A percentile compares a stretch with the other conserved stretches of the same genome.
phyloP scores from a whole-genome alignment of 2,329 filamentous ascomycete species.

The Scolecobasidium constrictum region DNA sequence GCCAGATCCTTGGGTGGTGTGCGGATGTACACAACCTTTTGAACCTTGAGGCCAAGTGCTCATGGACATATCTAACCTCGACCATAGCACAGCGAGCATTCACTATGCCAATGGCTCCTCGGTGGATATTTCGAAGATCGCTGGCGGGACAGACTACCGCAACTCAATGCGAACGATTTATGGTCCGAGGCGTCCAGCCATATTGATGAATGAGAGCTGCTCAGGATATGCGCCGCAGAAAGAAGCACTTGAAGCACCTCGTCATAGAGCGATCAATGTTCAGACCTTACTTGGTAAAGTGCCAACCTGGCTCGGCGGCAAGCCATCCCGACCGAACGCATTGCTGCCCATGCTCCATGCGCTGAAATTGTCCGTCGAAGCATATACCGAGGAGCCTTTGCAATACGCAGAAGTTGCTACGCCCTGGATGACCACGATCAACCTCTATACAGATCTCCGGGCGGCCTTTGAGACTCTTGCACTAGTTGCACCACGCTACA shows the following conservation, averaged over 20 bases:
- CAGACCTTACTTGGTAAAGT: not conserved
- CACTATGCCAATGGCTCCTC: not conserved
- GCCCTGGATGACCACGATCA: not conserved
- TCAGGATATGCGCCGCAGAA: not conserved
- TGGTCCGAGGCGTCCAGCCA: not conserved
- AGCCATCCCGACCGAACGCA: not conserved
- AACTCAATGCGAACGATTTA: not conserved
- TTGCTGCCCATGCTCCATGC: not conserved
- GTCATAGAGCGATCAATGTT: not conserved
- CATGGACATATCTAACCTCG: no score
- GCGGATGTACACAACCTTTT: not conserved
- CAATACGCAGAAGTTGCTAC: not conserved
- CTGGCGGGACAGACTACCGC: not conserved
- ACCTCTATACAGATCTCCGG: not conserved
- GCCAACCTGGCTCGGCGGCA: not conserved
- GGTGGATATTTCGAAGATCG: not conserved
- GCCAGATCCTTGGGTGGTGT: not conserved
- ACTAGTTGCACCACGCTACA: not conserved
- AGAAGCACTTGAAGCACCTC: not conserved
- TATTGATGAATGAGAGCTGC: not conserved
- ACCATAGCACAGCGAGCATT: not conserved
- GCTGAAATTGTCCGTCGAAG: not conserved
- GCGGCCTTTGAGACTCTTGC: not conserved
- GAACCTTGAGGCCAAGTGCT: no score
- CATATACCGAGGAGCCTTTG: not conserved